Conservation (phyloP, 352 stramenopile species). For the Phytopythium litorale region DNA sequence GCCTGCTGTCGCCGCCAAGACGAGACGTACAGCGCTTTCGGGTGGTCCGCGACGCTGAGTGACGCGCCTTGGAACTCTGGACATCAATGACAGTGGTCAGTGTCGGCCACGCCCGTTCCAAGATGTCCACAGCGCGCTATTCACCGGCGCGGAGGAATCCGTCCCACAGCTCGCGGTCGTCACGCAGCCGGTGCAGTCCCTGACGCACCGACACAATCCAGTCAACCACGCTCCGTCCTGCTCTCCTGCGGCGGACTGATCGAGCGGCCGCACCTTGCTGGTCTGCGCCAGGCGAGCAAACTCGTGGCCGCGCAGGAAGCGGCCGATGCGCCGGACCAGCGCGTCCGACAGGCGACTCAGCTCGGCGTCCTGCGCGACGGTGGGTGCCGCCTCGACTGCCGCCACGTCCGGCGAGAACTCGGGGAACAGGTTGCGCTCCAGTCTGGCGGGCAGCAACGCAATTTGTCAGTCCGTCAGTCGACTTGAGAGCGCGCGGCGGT, state of each 20-base stretch:
- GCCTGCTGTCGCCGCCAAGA: conserved; percentile 4
- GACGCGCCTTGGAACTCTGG: conserved; percentile 18
- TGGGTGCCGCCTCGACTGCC: neutral
- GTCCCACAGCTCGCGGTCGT: conserved; percentile 22
- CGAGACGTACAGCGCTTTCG: conserved; percentile 19
- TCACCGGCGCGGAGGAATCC: conserved; percentile 26
- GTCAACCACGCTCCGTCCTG: neutral
- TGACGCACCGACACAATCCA: neutral
- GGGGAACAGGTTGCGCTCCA: conserved; percentile 41
- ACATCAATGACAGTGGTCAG: neutral
- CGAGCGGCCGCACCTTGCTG: conserved; percentile 21
- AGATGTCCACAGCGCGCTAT: neutral
- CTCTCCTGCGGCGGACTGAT: neutral
- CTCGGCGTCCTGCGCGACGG: conserved; percentile 27
- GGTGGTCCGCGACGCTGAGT: neutral
- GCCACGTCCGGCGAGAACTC: conserved; percentile 14
- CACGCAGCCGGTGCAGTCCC: conserved; percentile 23
- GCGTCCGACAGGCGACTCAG: conserved; percentile 33
- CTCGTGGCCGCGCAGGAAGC: conserved; percentile 28
- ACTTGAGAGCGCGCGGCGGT: neutral
- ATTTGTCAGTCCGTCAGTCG: no score
- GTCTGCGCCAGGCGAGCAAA: conserved; percentile 29
- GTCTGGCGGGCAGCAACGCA: conserved; percentile 8
- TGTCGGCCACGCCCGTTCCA: neutral
- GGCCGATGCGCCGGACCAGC: conserved; percentile 19